A percentile compares a stretch with the other conserved stretches of the same genome.
These are phyloP conservation scores for Metschnikowia rubicola DNA, from an alignment of 805 yeast species.

Conservation along the genomic window DNA sequence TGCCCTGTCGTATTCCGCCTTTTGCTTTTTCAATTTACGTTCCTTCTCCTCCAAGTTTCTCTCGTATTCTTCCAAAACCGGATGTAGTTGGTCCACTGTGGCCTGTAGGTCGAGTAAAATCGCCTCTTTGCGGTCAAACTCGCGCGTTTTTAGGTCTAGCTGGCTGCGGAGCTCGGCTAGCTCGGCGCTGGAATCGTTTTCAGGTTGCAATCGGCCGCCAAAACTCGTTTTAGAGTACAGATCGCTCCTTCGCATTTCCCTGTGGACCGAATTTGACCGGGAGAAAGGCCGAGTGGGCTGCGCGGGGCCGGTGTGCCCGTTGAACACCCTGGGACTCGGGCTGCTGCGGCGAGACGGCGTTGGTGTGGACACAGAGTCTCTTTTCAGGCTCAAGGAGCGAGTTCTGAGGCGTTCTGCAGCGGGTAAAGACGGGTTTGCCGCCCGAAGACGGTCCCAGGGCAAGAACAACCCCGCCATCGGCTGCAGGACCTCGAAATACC, in stretches of 20 bases:
- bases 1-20: conserved; percentile 47
- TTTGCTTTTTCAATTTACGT: conserved; percentile 43
- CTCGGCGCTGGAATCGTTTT: background rate
- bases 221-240: background rate
- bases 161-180: conserved; percentile 8
- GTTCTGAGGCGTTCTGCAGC: conserved; percentile 1
- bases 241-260: background rate
- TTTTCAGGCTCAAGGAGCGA: conserved; percentile 5
- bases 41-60: conserved; percentile 43
- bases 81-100: conserved; percentile 48
- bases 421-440: conserved; percentile 32
- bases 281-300: conserved; percentile 1
- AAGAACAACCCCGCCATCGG: conserved; percentile 77
- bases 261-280: conserved; percentile 2
- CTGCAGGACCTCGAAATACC: conserved; percentile 60
- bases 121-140: conserved; percentile 41
- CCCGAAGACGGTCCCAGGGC: conserved; percentile 45
- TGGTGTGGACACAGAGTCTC: conserved; percentile 13
- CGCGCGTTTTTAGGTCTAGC: conserved; percentile 14
- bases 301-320: background rate
- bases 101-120: conserved; percentile 47
- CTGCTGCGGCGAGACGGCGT: conserved; percentile 12
- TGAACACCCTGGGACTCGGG: conserved; percentile 1
- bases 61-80: conserved; percentile 46
- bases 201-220: background rate